These are phyloP conservation scores for Phlyctochytrium bullatum DNA, from an alignment of 192 early-diverging fungal species.

Conservation along the genomic window DNA sequence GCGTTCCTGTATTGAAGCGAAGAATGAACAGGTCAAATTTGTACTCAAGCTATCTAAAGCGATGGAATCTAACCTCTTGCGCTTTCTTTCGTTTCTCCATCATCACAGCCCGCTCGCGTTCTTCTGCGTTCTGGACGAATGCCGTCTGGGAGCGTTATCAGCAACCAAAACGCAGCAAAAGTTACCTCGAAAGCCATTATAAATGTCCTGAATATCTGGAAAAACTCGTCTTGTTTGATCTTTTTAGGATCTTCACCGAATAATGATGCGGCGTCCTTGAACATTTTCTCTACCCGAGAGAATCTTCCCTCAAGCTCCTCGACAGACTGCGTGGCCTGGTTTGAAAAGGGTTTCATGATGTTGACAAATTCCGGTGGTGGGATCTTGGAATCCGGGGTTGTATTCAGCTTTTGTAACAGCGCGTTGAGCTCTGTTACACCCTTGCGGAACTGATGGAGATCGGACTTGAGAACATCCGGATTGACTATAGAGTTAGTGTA, in stretches of 20 bases:
- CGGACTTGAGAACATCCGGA: constrained; percentile 28
- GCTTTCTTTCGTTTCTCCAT: constrained; percentile 33
- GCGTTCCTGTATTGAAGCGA: constrained; percentile 24
- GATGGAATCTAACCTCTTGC: constrained; percentile 22
- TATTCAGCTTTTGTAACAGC: background rate
- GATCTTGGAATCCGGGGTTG: background rate
- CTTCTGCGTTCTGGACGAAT: constrained; percentile 19
- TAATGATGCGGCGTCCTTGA: constrained; percentile 12
- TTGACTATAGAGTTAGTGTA: constrained; percentile 17
- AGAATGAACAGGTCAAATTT: background rate
- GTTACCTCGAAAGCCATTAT: constrained; percentile 31
- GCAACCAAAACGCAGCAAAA: background rate
- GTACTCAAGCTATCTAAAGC: background rate
- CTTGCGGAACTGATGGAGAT: constrained; percentile 29
- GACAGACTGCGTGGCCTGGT: constrained; percentile 10
- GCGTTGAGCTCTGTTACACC: constrained; percentile 14
- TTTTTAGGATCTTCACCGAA: constrained; percentile 40
- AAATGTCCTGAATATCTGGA: constrained; percentile 37
- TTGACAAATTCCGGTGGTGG: constrained; percentile 14
- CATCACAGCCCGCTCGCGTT: constrained; percentile 29
- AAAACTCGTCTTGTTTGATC: constrained; percentile 39
- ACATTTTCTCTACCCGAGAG: constrained; percentile 13
- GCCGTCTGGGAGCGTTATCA: constrained; percentile 22
- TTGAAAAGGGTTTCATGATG: constrained; percentile 28
- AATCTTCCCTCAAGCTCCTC: constrained; percentile 17